Base-by-base conservation (phyloP, 192 early-diverging fungal species). In the Rhizophagus clarus region DNA sequence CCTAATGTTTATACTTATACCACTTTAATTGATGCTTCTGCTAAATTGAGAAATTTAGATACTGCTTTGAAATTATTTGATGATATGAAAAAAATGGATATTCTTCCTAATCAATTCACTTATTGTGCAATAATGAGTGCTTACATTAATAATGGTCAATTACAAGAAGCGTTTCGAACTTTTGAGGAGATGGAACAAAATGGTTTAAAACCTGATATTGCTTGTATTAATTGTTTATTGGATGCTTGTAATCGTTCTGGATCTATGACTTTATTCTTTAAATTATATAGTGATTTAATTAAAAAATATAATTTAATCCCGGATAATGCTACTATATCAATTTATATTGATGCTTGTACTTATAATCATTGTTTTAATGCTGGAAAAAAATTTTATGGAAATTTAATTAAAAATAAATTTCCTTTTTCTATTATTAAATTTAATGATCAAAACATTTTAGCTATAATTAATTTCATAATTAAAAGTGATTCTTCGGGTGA, bases 191-290 rank as follows among this genome's bases (percentile, higher is more conserved):
- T 79, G 77, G 11, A 32, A 32, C 8, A 15, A 32, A 2, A 60
- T 11, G 77, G 77, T 2, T 60, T 79, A 32, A 60, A 40, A 31
- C 77, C 77, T 32, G 77, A 79, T 29, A 24, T 45, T 3, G 28
- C 68, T 47, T 60, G 49, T 61, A 42, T 71, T 24, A 79, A 79
- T 71, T 79, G 77, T 70, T 61, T 79, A 24, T 72, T 79, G 77
- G 67, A 79, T 71, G 77, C 67, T 32, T 79, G 49, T 60, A 71
- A 79, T 51, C 66, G 77, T 15, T 20, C 22, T 26, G 64, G 77
- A 42, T n/a, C 17, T 28, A 31, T 71, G 17, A 51, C 40, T 42
- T 29, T 2, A 24, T 68, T 79, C 7, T 79, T 79, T 34, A 8
- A 37, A 26, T 71, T 79, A 10, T 79, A 79, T 45, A 37, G 4